Conservation (phyloP, 1,284 basidiomycete species). For the Malassezia restricta region DNA sequence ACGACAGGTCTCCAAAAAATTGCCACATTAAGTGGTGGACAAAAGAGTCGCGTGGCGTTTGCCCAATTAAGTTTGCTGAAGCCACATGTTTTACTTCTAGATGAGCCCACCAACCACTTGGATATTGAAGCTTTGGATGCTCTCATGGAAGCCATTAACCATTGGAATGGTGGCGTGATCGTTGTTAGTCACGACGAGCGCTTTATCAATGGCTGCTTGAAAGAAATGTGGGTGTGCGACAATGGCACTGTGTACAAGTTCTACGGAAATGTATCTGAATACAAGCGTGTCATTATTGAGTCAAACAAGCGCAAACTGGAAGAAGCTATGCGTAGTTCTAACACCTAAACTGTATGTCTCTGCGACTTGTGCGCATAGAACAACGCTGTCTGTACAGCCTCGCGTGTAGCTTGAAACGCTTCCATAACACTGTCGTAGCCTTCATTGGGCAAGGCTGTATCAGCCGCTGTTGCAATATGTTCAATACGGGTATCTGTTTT, state of each 20-base stretch:
- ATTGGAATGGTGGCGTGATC: conserved; percentile 80
- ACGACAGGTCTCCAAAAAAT: conserved; percentile 79
- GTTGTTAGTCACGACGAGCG: conserved; percentile 39
- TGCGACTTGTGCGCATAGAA: not conserved
- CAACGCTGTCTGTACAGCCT: conserved; percentile 6
- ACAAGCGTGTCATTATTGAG: not conserved
- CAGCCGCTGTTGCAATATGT: conserved; percentile 3
- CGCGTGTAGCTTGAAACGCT: conserved; percentile 2
- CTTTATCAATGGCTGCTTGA: conserved; percentile 35
- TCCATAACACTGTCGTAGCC: conserved; percentile 6
- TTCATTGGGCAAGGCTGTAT: conserved; percentile 1
- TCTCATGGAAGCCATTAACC: conserved; percentile 70
- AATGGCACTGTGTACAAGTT: conserved; percentile 59
- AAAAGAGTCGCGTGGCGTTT: conserved; percentile 93
- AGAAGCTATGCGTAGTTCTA: not conserved
- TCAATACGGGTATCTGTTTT: not conserved
- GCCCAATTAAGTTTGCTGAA: conserved; percentile 74
- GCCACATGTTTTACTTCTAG: conserved; percentile 90
- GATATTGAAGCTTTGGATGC: conserved; percentile 85
- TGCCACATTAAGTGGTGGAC: conserved; percentile 62
- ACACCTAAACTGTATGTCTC: no score
- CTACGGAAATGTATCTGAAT: conserved; percentile 75
- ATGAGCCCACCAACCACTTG: conserved; percentile 96
- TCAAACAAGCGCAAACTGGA: conserved; percentile 25
- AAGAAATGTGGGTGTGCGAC: conserved; percentile 21